Base-by-base conservation (phyloP, 495 filamentous ascomycete species). In the Melanomma pulvis-pyrius region DNA sequence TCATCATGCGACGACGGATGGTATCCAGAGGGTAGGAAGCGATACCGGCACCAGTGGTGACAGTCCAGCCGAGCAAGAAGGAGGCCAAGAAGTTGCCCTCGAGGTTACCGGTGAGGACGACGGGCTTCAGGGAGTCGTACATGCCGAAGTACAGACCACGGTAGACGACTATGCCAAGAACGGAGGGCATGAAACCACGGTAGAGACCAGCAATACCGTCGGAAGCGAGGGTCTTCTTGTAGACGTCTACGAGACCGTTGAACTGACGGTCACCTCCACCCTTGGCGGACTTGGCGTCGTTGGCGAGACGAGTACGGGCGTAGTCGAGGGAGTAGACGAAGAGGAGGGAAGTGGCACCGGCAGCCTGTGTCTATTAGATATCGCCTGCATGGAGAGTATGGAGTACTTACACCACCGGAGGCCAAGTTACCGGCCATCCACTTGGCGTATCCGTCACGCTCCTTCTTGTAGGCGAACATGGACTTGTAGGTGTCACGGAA, bases 71-170 rank as follows among this genome's bases (percentile, higher is more conserved):
- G 84, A 98, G 93, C 76, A 86, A 74, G 92, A 98, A 98, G 60
- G 94, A 98, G 79, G 94, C 94, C 72, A 98, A 82, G 92, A 98
- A 98, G 88, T 92, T 96, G 84, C 92, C 92, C 83, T 92, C 88
- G 74, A 98, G 92, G 77, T 85, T 65, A 77, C 94, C 94, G 78
- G 90, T 86, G 57, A 98, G 91, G 82, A 97, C 79, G 80, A 97
- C 91, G 73, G 94, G 94, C 92, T 98, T 98, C 86, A 98, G 88
- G 72, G 94, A 98, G 83, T 98, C 94, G 92, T 98, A 98, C 90
- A 98, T 90, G 78, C 94, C 94, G 89, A 98, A 98, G 92, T 98
- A 98, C 72, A 98, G 92, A 96, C 94, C 94, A 91, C 94, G 96
- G 90, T 98, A 98, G 81, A 98, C 96, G 79, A 98, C 81, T 80